Conservation (phyloP, 1,284 basidiomycete species). For the Ganoderma multipileum region DNA sequence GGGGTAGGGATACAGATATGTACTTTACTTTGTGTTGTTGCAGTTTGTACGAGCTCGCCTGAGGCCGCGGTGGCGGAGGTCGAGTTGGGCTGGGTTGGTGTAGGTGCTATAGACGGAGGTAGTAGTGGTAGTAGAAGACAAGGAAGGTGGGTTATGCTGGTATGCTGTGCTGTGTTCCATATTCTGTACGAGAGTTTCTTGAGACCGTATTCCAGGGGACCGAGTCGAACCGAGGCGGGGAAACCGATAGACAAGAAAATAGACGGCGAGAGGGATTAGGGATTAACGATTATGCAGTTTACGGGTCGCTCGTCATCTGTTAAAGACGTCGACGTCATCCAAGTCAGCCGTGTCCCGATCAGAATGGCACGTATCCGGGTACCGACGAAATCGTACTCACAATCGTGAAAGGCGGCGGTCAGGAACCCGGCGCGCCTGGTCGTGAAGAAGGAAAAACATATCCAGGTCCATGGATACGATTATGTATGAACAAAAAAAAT, state of each 20-base stretch:
- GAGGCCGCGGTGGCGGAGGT: neutral
- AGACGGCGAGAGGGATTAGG: constrained; percentile 12
- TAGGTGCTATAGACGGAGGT: neutral
- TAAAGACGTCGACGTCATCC: neutral
- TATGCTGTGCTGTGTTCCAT: neutral
- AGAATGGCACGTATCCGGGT: neutral
- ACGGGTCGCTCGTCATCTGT: constrained; percentile 25
- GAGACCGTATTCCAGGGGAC: neutral
- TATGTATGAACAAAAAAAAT: neutral
- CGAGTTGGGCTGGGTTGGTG: neutral
- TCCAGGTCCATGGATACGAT: constrained; percentile 19
- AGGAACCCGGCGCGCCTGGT: constrained; percentile 16
- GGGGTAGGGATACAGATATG: constrained; percentile 21
- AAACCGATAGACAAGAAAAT: constrained; percentile 4
- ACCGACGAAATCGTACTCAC: constrained; percentile 14
- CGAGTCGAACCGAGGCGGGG: neutral
- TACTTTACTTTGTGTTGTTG: constrained; percentile 8
- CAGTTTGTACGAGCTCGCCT: constrained; percentile 3
- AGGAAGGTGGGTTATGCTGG: constrained; percentile 11
- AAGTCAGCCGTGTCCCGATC: neutral
- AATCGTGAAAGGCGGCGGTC: constrained; percentile 27
- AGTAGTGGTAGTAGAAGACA: constrained; percentile 5
- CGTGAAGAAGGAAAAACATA: constrained; percentile 19
- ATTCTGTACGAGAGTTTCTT: constrained; percentile 5
- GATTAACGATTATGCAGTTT: constrained; percentile 30